Conservation (phyloP, 495 filamentous ascomycete species). For the Aspergillus homomorphus region DNA sequence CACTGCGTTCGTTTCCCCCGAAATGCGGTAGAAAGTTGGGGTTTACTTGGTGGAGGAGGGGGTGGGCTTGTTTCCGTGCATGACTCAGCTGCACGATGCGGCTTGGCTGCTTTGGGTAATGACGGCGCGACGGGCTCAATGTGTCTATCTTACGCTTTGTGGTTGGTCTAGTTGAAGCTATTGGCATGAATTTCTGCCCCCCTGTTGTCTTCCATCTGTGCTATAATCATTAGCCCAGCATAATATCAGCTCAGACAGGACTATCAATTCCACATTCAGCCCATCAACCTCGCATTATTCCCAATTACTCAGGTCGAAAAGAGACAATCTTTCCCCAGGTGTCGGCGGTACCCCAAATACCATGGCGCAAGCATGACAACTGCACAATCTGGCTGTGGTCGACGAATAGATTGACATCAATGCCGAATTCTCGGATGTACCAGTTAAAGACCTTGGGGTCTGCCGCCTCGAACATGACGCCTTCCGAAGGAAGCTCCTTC, state of each 20-base stretch:
- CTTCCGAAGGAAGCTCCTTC: conserved; percentile 51
- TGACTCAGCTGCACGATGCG: neutral
- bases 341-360: conserved; percentile 56
- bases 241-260: neutral
- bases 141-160: too few species aligned
- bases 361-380: conserved; percentile 49
- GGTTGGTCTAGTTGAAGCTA: too few species aligned
- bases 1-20: neutral
- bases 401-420: conserved; percentile 59
- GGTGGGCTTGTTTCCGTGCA: neutral
- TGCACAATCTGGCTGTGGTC: conserved; percentile 62
- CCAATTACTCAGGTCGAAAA: conserved; percentile 35
- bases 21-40: neutral
- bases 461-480: conserved; percentile 62
- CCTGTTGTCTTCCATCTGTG: too few species aligned
- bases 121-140: too few species aligned
- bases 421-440: conserved; percentile 58
- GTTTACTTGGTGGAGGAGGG: neutral
- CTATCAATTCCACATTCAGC: neutral
- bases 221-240: too few species aligned
- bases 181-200: too few species aligned
- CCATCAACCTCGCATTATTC: neutral
- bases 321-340: conserved; percentile 58
- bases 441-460: conserved; percentile 58
- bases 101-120: neutral